Base-by-base conservation (phyloP, 805 yeast species). In the Wickerhamiella spandovensis region DNA sequence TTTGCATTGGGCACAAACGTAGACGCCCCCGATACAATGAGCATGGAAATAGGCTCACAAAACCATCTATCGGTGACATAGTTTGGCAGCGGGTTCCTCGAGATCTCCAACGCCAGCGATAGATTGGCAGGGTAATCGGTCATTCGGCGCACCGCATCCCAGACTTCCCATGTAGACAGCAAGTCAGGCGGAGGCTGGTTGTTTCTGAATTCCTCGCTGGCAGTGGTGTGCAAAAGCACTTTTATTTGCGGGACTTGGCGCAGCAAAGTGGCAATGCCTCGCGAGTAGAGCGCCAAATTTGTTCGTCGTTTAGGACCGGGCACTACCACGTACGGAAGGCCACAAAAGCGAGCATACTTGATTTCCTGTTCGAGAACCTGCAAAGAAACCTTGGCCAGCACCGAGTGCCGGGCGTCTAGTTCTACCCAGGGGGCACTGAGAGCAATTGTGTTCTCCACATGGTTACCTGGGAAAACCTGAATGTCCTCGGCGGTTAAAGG, bases 91-190 rank as follows among this genome's bases (percentile, higher is more conserved):
- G 69, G 69, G 37, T 71, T 70, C 51, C 79, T 79, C 30, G 95
- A 89, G 21, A 88, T 73, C 37, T 82, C 92, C 35, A 84, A 68
- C 4, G 86, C 84, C 49, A 87, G 79, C n/a, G 85, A 79, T 48
- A 82, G 64, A 21, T 77, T 72, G 1, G 64, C 53, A 46, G 79
- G 71, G 57, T 80, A 78, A 50, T 73, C 72, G 56, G 82, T 77
- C 37, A 74, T 65, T 5, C 72, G 68, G 22, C 87, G 66, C 2
- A 82, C 74, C 0, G 82, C 71, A 56, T 81, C 78, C 89, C 89
- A 82, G 56, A 79, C 72, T 49, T 80, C 84, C 89, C 89, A 82
- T 1, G 83, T 78, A 2, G 81, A 77, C 30, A 81, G 62, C 21
- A 53, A 44, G 48, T 64, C 67, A 74, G 57, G 72, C 49, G 30